These are phyloP conservation scores for Hericium coralloides DNA, from an alignment of 768 basidiomycete species.

Conservation along the genomic window DNA sequence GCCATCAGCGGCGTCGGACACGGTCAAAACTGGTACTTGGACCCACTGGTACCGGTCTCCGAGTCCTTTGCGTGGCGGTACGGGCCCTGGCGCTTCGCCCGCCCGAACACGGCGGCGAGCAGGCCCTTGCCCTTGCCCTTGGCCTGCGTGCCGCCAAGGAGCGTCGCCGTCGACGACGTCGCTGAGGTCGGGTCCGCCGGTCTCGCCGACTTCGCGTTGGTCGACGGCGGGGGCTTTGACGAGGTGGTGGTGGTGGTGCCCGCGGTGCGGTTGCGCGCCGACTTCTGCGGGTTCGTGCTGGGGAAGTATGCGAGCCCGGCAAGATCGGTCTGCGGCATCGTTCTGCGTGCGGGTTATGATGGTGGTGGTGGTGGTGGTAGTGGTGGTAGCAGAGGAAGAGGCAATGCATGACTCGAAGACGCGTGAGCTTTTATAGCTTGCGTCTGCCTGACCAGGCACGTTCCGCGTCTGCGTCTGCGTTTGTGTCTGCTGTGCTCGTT, in stretches of 20 bases:
- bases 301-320: background rate
- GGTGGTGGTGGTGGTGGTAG: background rate
- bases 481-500: no score
- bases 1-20: no score
- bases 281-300: background rate
- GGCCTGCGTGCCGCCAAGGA: background rate
- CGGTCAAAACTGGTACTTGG: no score
- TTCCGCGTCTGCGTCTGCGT: background rate
- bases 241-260: background rate
- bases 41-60: no score
- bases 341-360: background rate
- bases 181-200: background rate
- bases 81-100: background rate
- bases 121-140: background rate
- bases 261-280: background rate
- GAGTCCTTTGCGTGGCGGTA: background rate
- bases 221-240: background rate
- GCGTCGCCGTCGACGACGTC: background rate
- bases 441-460: background rate
- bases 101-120: background rate
- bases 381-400: background rate
- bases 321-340: background rate
- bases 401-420: background rate
- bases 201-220: background rate
- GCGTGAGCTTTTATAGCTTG: background rate